Evolutionary conservation across 2,329 filamentous ascomycete genomes (phyloP), one percentile per base, ranked within the genome.

Genomic region (Trichothecium roseum): DNA sequence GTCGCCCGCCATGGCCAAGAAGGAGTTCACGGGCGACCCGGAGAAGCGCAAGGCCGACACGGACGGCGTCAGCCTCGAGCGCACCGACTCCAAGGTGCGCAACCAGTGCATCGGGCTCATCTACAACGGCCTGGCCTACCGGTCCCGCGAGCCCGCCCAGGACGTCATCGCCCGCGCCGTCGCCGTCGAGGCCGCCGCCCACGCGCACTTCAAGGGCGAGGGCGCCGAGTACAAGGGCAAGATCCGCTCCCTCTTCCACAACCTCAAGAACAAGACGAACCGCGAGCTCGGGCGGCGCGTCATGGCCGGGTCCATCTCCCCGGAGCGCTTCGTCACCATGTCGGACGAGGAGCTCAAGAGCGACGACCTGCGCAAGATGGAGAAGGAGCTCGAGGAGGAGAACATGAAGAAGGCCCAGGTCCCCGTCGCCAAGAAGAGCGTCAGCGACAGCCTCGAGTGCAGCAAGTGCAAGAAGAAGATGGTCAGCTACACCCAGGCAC

Each of bases 351-450:
- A 96, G 57, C 75, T 98, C 55, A 93, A 93, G 66, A 91, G 84
- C 32, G 81, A 79, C 34, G 79, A 91, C 58, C 82, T 84, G 60
- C 77, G 79, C 41, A 77, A 76, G 49, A 74, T 81, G 52, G 87
- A 95, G 47, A 66, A 74, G 47, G 77, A 78, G 56, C 71, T 94
- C 34, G 72, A 87, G 55, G 78, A 84, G 61, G 86, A 95, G 62
- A 98, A 98, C 61, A 88, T 96, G 84, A 87, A 87, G 66, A 86
- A 89, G 60, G 86, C 91, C 2, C 93, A 96, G 78, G 88, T 94
- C 9, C 84, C 89, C 38, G 83, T 88, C 69, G 83, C 78, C 14
- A 82, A 94, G 62, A 91, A 87, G 71, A 88, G 82, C 54, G 86
- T 95, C 63, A 87, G 81, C 55, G 81, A 83, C 55, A 84, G 81